Evolutionary conservation across 78 protist species (phyloP), one percentile per base, ranked within the genome.

Genomic region (Guillardia theta): DNA sequence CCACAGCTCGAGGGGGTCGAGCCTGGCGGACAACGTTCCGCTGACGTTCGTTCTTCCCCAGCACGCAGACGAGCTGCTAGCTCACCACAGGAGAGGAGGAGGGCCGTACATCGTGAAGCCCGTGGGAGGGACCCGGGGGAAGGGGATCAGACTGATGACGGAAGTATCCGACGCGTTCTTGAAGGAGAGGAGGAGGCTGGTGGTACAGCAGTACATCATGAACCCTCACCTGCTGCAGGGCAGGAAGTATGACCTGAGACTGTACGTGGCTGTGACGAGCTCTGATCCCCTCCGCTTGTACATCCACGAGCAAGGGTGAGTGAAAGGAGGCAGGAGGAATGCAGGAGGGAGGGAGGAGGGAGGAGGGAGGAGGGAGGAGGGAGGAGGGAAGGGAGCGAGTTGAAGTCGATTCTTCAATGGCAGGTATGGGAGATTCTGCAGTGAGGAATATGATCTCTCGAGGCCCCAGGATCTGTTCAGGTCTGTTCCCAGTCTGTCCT

Each of bases 101-200:
- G 62, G 62, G 62, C 62, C 62, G 44, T 46, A 83, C 92, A 88
- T 88, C 0, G 8, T 88, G n/a, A 88, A 88, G 64, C 93, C 93
- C 9, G 15, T 37, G 41, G 41, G 33, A 37, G 0, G 30, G 30
- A 30, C 43, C 45, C 93, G 93, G 30, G 93, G 93, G 8, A 33
- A 39, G 0, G 93, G 93, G 30, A 88, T 88, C 64, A 30, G 33
- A 22, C 64, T 88, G 30, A 30, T 30, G 47, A 0, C 58, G 33
- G 62, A 53, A 21, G 33, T 19, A 10, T 21, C 64, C 6, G 0
- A 46, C 70, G 36, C 10, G 6, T 15, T 5, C 76, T 44, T 46
- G 44, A 70, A 70, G 36, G 12, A 43, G 27, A 19, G 0, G 5
- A 5, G 6, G 4, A 1, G 5, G 30, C 2, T 1, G 6, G 41